These are phyloP conservation scores for Salvia sclarea DNA, from an alignment of 305 asterid genomes.

Conservation along the genomic window DNA sequence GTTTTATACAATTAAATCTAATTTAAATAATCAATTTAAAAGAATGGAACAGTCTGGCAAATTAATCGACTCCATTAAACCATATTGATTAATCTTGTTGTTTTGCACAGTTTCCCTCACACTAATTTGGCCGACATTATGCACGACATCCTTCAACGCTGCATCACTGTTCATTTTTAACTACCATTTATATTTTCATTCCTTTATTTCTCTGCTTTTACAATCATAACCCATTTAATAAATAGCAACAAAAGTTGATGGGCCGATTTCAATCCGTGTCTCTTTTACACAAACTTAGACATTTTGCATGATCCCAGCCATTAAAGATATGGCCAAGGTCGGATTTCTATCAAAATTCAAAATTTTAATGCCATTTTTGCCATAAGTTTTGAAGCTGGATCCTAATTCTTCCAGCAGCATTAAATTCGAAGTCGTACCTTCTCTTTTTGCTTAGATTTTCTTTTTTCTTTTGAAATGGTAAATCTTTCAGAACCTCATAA, in stretches of 20 bases:
- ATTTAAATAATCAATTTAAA: neutral
- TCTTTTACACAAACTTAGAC: neutral
- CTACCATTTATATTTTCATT: neutral
- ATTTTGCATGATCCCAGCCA: neutral
- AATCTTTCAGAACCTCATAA: slow-evolving; percentile 37
- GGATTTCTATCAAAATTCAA: neutral
- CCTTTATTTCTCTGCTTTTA: neutral
- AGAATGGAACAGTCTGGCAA: neutral
- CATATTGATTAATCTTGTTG: slow-evolving; percentile 2
- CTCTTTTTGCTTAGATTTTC: neutral
- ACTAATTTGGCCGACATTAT: slow-evolving; percentile 15
- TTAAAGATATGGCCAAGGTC: neutral
- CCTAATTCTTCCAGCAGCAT: slow-evolving; percentile 33
- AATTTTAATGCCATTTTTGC: neutral
- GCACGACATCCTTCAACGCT: slow-evolving; percentile 25
- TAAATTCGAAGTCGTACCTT: slow-evolving; percentile 40
- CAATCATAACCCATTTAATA: neutral
- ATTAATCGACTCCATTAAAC: neutral
- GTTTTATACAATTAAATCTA: neutral
- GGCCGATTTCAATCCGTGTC: slow-evolving; percentile 4
- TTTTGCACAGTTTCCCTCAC: neutral
- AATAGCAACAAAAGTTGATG: slow-evolving; percentile 38
- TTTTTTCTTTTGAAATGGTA: neutral
- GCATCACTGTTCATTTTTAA: slow-evolving; percentile 3
- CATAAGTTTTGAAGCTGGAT: slow-evolving; percentile 15